These are phyloP conservation scores for Yarrowia phangngaensis DNA, from an alignment of 805 yeast species.

Conservation along the genomic window DNA sequence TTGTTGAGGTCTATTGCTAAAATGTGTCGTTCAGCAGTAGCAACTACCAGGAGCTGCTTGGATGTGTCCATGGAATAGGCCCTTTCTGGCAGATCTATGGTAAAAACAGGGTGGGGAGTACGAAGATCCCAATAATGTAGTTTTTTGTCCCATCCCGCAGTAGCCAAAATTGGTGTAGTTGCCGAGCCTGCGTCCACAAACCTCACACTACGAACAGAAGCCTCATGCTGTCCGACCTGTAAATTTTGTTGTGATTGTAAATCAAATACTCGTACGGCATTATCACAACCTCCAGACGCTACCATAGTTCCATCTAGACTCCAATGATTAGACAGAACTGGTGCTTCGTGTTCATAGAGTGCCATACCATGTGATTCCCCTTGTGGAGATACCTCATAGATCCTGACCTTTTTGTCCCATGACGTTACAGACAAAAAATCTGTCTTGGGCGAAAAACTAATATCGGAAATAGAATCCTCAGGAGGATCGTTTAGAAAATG, in stretches of 20 bases:
- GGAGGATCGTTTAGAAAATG: constrained; percentile 62
- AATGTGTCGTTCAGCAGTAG: constrained; percentile 85
- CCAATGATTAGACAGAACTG: constrained; percentile 81
- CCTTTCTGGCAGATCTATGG: constrained; percentile 80
- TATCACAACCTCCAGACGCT: constrained; percentile 86
- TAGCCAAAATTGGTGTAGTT: constrained; percentile 70
- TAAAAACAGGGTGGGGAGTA: constrained; percentile 68
- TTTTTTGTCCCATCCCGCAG: constrained; percentile 97
- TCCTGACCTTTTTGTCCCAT: constrained; percentile 93
- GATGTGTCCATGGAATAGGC: constrained; percentile 85
- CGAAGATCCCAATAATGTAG: constrained; percentile 93
- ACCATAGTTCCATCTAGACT: constrained; percentile 82
- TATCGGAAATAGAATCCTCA: constrained; percentile 83
- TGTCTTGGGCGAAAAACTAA: constrained; percentile 84
- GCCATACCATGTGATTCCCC: constrained; percentile 88
- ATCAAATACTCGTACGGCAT: constrained; percentile 79
- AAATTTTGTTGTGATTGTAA: constrained; percentile 74
- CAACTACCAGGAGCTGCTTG: constrained; percentile 80
- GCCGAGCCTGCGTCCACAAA: constrained; percentile 82
- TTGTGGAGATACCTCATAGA: constrained; percentile 73
- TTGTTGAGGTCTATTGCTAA: constrained; percentile 66
- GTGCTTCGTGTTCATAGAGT: constrained; percentile 81
- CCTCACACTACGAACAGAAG: constrained; percentile 69
- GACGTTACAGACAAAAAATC: constrained; percentile 78
- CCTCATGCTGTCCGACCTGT: constrained; percentile 83